Evolutionary conservation across 2,329 filamentous ascomycete genomes (phyloP).

Genomic region (Alternaria sp.): DNA sequence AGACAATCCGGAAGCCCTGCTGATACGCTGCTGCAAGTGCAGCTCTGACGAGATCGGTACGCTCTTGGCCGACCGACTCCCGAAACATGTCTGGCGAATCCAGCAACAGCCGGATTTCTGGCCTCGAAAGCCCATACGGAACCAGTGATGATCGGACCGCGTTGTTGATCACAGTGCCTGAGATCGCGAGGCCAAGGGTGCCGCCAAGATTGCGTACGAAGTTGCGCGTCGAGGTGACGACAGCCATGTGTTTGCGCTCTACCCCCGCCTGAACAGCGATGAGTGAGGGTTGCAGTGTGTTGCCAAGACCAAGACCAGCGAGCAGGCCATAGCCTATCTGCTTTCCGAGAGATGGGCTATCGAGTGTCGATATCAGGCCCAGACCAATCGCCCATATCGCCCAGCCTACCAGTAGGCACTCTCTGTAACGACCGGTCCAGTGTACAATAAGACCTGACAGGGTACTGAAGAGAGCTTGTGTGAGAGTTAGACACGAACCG

Average conservation of each 20-base stretch:
- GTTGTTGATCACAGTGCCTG: constrained; percentile 40
- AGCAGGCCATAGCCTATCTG: constrained; percentile 28
- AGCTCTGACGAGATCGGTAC: constrained; percentile 8
- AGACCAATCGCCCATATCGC: constrained; percentile 27
- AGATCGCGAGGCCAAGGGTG: constrained; percentile 63
- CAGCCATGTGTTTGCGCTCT: constrained; percentile 63
- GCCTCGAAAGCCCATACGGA: constrained; percentile 13
- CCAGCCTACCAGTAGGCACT: constrained; percentile 28
- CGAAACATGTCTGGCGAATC: constrained; percentile 20
- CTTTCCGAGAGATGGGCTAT: constrained; percentile 18
- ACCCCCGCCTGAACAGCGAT: constrained; percentile 62
- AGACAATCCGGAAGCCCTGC: constrained; percentile 24
- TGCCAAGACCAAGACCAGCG: constrained; percentile 53
- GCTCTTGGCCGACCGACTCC: constrained; percentile 7
- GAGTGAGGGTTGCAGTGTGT: constrained; percentile 60
- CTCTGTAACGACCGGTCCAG: constrained; percentile 26
- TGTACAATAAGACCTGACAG: constrained; percentile 27
- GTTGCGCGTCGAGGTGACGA: constrained; percentile 68
- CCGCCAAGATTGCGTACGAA: constrained; percentile 68
- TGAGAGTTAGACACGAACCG: not conserved
- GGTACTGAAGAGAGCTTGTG: constrained; percentile 27
- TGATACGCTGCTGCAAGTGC: constrained; percentile 20
- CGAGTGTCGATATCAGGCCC: constrained; percentile 24
- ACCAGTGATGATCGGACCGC: constrained; percentile 13
- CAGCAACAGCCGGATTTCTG: constrained; percentile 20